Percentiles rank a stretch among this genome's conserved stretches.
These are phyloP conservation scores for Globisporangium spiculum DNA, from an alignment of 352 stramenopile genomes.

Conservation along the genomic window DNA sequence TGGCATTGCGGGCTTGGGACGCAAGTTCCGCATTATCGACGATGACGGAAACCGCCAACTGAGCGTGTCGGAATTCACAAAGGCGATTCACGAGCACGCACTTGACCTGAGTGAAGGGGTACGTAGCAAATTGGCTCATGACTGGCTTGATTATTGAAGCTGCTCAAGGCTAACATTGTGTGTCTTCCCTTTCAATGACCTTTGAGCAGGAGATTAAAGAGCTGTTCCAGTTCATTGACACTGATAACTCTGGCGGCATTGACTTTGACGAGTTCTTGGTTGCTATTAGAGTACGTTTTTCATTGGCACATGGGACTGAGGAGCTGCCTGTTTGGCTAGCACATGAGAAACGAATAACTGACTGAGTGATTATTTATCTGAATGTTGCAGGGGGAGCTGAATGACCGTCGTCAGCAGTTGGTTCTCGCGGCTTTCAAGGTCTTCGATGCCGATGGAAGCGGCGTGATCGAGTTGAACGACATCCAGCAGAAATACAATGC, in stretches of 20 bases:
- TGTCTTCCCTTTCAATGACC: not conserved
- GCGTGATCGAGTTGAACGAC: slow-evolving; percentile 51
- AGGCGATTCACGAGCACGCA: slow-evolving; percentile 69
- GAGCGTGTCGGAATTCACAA: slow-evolving; percentile 70
- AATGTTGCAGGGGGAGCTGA: slow-evolving; percentile 33
- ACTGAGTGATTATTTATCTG: not conserved
- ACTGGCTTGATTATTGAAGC: not conserved
- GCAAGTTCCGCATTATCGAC: slow-evolving; percentile 89
- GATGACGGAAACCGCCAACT: slow-evolving; percentile 82
- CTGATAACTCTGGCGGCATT: slow-evolving; percentile 73
- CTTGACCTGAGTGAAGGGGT: slow-evolving; percentile 49
- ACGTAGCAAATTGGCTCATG: not conserved
- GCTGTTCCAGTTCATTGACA: slow-evolving; percentile 85
- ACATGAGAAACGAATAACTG: not conserved
- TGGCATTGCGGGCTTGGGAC: slow-evolving; percentile 67
- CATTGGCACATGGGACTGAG: not conserved
- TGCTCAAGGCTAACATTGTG: not conserved
- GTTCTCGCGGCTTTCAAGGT: slow-evolving; percentile 68
- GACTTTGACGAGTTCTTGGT: slow-evolving; percentile 74
- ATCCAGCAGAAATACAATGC: slow-evolving; percentile 48
- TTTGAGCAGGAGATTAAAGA: slow-evolving; percentile 47
- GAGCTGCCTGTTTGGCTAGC: not conserved
- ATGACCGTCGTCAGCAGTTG: slow-evolving; percentile 40
- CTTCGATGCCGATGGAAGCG: slow-evolving; percentile 57
- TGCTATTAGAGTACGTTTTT: slow-evolving; percentile 36